Base-by-base conservation (phyloP, 148 eudicot genomes). In the Arctostaphylos glauca region DNA sequence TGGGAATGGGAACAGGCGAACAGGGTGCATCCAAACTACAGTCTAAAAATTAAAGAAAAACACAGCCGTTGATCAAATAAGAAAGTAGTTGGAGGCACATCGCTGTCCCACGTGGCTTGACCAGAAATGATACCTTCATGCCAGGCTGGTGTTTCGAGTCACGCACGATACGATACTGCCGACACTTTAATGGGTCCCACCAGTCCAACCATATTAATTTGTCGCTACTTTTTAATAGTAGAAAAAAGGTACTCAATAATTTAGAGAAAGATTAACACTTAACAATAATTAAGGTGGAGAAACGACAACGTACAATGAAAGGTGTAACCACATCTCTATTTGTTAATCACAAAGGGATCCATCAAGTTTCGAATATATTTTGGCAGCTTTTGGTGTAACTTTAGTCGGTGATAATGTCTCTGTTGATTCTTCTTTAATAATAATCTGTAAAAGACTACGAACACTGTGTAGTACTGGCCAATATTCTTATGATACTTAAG, bases 41-140 rank as follows among this genome's bases (percentile, higher is more conserved):
- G 23, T 19, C n/a, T 1, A 52, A 52, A 52, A 52, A 52, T 2
- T 8, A 52, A 53, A 53, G 25, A 23, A 64, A 9, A 21, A 21
- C 41, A 10, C 41, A 10, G 25, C 31, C 41, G 70, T 23, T 23
- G 13, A 64, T 64, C 16, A n/a, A 8, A 10, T 3, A 0, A 15
- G 38, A 13, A 9, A 62, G 71, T 66, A 25, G 43, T 74, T 64
- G 82, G 74, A 56, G 46, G 78, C 55, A 58, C 72, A 73, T 81
- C 83, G 83, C 83, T 81, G 83, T 81, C 78, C 78, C 78, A 83
- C 81, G 75, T 76, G 80, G 84, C 84, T 52, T 16, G 3, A 31
- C 21, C 25, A 48, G 73, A 75, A 59, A 76, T 21, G 84, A 60
- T 68, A 60, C 76, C 74, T 6, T 44, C 44, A 38, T 66, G 60